Conservation (phyloP, 257 asterid species). For the Paulownia fortunei region DNA sequence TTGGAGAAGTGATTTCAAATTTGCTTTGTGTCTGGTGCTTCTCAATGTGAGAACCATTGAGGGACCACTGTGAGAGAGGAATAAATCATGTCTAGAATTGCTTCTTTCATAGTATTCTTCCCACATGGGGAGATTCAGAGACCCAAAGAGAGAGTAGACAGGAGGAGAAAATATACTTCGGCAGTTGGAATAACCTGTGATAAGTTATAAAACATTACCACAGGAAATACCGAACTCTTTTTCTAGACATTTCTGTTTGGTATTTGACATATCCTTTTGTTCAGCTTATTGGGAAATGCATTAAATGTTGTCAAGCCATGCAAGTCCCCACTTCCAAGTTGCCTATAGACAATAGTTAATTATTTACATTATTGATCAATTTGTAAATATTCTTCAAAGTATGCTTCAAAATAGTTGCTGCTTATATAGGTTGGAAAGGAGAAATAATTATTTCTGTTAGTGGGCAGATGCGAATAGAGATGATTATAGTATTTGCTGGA, state of each 20-base stretch:
- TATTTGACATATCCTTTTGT: neutral
- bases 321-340: conserved; percentile 8
- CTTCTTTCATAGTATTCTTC: neutral
- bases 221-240: neutral
- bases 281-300: neutral
- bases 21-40: conserved; percentile 5
- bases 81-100: neutral
- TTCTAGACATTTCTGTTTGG: neutral
- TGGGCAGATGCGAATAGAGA: conserved; percentile 4
- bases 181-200: neutral
- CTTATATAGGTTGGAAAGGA: neutral
- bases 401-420: neutral
- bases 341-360: neutral
- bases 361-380: neutral
- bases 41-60: conserved; percentile 2
- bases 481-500: neutral
- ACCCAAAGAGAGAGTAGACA: neutral
- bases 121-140: neutral
- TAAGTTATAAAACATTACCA: neutral
- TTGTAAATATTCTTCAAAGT: neutral
- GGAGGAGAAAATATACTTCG: neutral
- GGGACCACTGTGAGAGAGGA: neutral
- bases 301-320: conserved; percentile 3
- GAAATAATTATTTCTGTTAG: neutral
- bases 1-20: conserved; percentile 22